A percentile compares a stretch with the other conserved stretches of the same genome.
These are phyloP conservation scores for Aspergillus bridgeri DNA, from an alignment of 495 filamentous ascomycete genomes.

Conservation along the genomic window DNA sequence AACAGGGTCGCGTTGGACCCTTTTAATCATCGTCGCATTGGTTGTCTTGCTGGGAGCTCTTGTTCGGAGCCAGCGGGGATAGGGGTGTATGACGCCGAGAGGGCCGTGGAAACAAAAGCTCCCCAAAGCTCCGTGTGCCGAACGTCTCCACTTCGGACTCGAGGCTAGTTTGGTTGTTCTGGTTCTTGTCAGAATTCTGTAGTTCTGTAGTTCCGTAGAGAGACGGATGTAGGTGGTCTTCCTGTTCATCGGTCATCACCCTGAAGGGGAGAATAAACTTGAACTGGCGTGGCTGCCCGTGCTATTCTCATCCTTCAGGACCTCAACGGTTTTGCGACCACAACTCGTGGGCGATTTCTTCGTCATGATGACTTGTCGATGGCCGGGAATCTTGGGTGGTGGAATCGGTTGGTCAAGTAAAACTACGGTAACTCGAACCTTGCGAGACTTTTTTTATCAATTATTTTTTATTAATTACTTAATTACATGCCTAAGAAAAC, in stretches of 20 bases:
- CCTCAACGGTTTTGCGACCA: background rate
- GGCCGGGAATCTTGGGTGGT: background rate
- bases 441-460: background rate
- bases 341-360: background rate
- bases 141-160: conserved; percentile 13
- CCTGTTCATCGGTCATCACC: too few species aligned
- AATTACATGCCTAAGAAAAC: background rate
- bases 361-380: background rate
- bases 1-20: conserved; percentile 5
- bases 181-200: background rate
- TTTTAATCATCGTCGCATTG: conserved; percentile 6
- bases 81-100: conserved; percentile 20
- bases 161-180: conserved; percentile 5
- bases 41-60: conserved; percentile 11
- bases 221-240: too few species aligned
- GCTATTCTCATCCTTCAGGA: background rate
- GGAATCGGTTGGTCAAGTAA: background rate
- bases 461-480: background rate
- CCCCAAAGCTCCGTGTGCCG: conserved; percentile 21
- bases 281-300: background rate
- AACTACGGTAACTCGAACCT: background rate
- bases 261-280: too few species aligned
- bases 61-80: conserved; percentile 33
- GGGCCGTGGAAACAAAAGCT: conserved; percentile 35
- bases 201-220: too few species aligned